These are phyloP conservation scores for Linderniella brevidens DNA, from an alignment of 257 asterid genomes.

Conservation along the genomic window DNA sequence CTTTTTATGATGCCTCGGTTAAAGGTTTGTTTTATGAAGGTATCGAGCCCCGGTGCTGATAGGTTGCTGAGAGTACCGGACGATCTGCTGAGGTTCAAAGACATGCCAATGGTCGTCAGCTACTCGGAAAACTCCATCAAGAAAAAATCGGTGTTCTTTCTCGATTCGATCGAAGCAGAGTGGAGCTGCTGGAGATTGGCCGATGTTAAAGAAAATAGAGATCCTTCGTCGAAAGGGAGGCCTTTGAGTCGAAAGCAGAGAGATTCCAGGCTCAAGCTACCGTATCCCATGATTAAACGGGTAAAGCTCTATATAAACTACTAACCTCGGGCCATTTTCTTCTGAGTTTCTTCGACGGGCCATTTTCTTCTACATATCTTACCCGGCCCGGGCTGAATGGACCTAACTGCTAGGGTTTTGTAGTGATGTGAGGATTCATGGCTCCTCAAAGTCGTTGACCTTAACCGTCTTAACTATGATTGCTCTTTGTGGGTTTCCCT, in stretches of 20 bases:
- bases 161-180: slow-evolving; percentile 51
- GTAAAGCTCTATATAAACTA: slow-evolving; percentile 33
- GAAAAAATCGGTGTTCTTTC: slow-evolving; percentile 39
- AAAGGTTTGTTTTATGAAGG: slow-evolving; percentile 24
- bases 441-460: too few relatives aligned
- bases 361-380: too few relatives aligned
- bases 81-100: slow-evolving; percentile 61
- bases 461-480: too few relatives aligned
- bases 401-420: too few relatives aligned
- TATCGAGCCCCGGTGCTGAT: slow-evolving; percentile 84
- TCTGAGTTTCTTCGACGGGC: too few relatives aligned
- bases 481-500: too few relatives aligned
- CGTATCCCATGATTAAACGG: slow-evolving; percentile 27
- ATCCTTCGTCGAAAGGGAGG: slow-evolving; percentile 68
- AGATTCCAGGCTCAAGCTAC: slow-evolving; percentile 44
- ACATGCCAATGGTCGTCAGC: slow-evolving; percentile 60
- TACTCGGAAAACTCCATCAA: slow-evolving; percentile 29
- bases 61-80: slow-evolving; percentile 73
- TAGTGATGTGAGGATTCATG: too few relatives aligned
- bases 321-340: slow-evolving; percentile 7
- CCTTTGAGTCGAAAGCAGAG: slow-evolving; percentile 70
- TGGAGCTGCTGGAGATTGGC: slow-evolving; percentile 68
- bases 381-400: too few relatives aligned
- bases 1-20: too few relatives aligned
- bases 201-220: slow-evolving; percentile 81